Evolutionary conservation across 2,329 filamentous ascomycete genomes (phyloP).

Genomic region (Rhynchosporium secalis): DNA sequence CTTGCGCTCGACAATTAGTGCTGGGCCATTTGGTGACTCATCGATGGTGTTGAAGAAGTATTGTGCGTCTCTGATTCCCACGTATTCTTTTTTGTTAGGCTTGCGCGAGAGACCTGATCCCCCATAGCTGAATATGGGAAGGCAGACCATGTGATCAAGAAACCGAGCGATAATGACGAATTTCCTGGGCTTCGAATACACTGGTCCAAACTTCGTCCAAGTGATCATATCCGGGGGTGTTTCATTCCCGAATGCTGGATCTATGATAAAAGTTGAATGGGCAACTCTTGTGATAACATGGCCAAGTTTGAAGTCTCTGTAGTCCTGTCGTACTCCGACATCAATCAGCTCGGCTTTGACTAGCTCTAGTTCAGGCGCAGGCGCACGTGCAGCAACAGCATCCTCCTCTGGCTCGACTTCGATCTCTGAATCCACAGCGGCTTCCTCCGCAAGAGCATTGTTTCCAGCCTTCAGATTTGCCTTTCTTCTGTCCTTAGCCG

Average conservation of each 20-base stretch:
- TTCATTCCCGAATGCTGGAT: background rate
- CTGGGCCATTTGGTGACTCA: background rate
- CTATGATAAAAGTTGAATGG: background rate
- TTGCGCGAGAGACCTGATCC: background rate
- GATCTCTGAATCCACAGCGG: too few relatives aligned
- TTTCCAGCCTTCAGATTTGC: too few relatives aligned
- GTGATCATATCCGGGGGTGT: background rate
- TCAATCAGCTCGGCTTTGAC: too few relatives aligned
- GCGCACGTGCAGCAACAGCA: too few relatives aligned
- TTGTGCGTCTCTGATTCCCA: constrained; percentile 3
- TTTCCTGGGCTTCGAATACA: constrained; percentile 1
- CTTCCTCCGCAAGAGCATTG: too few relatives aligned
- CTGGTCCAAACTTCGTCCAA: background rate
- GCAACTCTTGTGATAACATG: background rate
- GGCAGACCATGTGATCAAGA: background rate
- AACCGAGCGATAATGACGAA: background rate
- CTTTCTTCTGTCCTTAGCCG: too few relatives aligned
- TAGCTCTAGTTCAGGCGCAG: too few relatives aligned
- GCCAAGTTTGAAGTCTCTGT: background rate
- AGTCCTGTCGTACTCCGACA: too few relatives aligned
- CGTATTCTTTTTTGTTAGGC: background rate
- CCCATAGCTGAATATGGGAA: background rate
- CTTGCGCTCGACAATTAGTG: background rate
- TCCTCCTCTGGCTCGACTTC: too few relatives aligned
- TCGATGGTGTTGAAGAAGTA: background rate